Conservation (phyloP, 2,329 filamentous ascomycete genomes). For the Fusarium verrucosum region DNA sequence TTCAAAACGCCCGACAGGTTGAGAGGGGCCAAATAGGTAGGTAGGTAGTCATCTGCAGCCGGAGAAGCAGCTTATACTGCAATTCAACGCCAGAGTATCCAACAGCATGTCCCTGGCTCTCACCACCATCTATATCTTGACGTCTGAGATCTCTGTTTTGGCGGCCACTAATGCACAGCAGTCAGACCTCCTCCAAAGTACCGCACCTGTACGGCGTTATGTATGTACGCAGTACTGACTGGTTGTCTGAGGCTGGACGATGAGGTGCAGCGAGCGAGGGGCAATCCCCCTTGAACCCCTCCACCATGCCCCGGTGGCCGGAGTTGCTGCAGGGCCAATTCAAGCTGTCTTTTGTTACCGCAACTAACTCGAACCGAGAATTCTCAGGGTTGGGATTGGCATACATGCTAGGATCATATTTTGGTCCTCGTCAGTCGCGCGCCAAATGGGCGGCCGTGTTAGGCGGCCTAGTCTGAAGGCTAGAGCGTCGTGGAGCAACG, state of each 20-base stretch:
- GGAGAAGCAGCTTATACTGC: conserved; percentile 11
- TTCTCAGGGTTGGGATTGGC: conserved; percentile 30
- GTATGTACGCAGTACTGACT: conserved; percentile 35
- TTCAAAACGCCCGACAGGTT: conserved; percentile 26
- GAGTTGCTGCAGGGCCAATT: conserved; percentile 32
- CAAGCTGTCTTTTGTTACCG: conserved; percentile 28
- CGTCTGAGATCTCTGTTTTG: conserved; percentile 49
- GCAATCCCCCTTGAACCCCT: conserved; percentile 35
- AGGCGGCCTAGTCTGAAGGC: conserved; percentile 33
- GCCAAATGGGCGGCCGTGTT: conserved; percentile 40
- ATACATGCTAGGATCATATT: conserved; percentile 29
- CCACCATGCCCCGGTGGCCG: conserved; percentile 29
- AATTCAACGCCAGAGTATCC: conserved; percentile 1
- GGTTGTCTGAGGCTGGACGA: conserved; percentile 11
- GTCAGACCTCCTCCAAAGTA: conserved; percentile 33
- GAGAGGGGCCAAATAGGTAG: conserved; percentile 33
- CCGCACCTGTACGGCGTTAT: conserved; percentile 20
- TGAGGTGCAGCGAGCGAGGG: conserved; percentile 33
- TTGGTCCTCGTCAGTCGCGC: conserved; percentile 37
- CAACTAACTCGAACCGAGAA: conserved; percentile 40
- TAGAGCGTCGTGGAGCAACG: conserved; percentile 37
- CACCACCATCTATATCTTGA: conserved; percentile 38
- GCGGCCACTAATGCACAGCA: conserved; percentile 49
- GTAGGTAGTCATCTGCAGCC: conserved; percentile 2
- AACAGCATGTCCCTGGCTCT: conserved; percentile 44